These are phyloP conservation scores for Hygrophila difformis DNA, from an alignment of 257 asterid genomes.

Conservation along the genomic window DNA sequence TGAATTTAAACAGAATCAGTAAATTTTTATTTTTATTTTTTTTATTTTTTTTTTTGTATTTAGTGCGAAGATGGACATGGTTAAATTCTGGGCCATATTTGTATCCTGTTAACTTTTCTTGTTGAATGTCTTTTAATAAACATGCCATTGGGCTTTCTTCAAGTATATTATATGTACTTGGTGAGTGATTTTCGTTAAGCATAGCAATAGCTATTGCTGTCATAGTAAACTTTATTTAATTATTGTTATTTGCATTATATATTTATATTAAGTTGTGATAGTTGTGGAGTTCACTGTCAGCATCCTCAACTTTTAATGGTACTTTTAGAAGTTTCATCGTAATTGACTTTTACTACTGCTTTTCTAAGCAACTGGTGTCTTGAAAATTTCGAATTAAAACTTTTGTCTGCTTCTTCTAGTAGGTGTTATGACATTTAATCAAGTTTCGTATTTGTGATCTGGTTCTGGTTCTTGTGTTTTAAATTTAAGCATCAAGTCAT, in stretches of 20 bases:
- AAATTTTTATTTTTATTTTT: no score
- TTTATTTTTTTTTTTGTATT: not conserved
- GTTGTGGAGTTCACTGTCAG: constrained; percentile 2
- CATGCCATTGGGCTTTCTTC: not conserved
- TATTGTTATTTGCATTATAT: not conserved
- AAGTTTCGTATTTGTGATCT: constrained; percentile 7
- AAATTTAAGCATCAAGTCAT: constrained; percentile 3
- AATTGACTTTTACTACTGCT: constrained; percentile 2
- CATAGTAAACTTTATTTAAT: not conserved
- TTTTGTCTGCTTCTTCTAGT: constrained; percentile 7
- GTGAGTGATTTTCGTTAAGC: constrained; percentile 4
- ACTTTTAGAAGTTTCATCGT: not conserved
- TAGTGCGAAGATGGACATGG: not conserved
- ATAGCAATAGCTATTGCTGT: constrained; percentile 3
- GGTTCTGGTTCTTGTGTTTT: constrained; percentile 8
- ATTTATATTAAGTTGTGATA: not conserved
- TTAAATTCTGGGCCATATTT: not conserved
- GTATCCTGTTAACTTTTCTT: no score
- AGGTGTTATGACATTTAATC: constrained; percentile 4
- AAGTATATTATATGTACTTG: not conserved
- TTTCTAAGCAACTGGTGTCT: not conserved
- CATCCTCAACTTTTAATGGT: not conserved
- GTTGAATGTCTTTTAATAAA: not conserved
- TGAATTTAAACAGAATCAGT: no score
- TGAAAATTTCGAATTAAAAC: constrained; percentile 1